Conservation (phyloP, 78 protist species). For the Goniomonas avonlea region DNA sequence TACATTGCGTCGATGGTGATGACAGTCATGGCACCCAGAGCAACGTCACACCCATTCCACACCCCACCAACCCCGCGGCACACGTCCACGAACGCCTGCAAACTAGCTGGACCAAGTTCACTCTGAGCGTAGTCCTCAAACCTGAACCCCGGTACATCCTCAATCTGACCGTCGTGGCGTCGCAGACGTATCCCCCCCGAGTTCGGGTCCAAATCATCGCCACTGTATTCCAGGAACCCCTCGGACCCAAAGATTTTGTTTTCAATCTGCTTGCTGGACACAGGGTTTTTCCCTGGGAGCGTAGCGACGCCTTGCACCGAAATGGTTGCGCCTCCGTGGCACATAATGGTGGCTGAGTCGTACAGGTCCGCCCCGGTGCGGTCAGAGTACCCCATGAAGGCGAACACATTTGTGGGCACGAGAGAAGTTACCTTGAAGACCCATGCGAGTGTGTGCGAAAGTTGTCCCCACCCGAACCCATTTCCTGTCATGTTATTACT, state of each 20-base stretch:
- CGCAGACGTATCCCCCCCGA: neutral
- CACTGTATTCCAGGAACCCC: neutral
- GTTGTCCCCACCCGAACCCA: conserved; percentile 24
- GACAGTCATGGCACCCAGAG: neutral
- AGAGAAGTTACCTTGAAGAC: neutral
- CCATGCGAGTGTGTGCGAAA: neutral
- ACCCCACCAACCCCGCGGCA: neutral
- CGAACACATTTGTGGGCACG: neutral
- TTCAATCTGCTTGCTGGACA: neutral
- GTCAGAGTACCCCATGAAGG: neutral
- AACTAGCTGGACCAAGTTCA: neutral
- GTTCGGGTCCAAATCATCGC: neutral
- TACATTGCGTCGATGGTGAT: neutral
- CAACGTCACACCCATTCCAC: neutral
- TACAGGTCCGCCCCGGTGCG: neutral
- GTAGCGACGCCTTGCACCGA: neutral
- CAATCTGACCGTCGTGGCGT: neutral
- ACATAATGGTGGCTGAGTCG: neutral
- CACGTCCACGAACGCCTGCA: neutral
- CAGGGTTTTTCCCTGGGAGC: neutral
- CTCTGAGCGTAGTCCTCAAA: too few relatives aligned
- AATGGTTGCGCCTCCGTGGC: neutral
- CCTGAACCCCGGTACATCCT: neutral
- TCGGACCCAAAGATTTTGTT: neutral
- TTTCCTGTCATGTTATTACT: neutral